Evolutionary conservation across 208 protist genomes (phyloP), one percentile per base, ranked within the genome.

Genomic region (Leishmania amazonensis): DNA sequence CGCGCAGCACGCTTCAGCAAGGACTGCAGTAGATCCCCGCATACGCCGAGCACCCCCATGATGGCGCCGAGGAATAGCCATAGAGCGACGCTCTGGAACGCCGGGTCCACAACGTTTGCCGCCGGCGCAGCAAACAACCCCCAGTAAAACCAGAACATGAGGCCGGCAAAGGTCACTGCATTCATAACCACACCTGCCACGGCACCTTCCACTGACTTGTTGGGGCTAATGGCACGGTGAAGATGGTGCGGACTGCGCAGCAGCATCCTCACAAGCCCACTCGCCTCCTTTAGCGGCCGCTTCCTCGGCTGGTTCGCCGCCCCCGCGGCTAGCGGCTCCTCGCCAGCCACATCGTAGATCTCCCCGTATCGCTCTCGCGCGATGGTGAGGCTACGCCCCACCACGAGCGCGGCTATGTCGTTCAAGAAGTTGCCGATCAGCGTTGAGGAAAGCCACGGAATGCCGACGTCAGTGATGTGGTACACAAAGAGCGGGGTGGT

Each of bases 21-120:
- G 9, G 94, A 97, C 85, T 98, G 93, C 38, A 96, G 79, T 60
- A 98, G 83, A 75, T 98, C 96, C 5, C 96, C 96, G 35, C 94
- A 82, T 31, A 98, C 94, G 31, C 93, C 93, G 62, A 93, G 79
- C 28, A 95, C 79, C 3, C 93, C 93, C 80, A 96, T 84, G 38
- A 92, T 15, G 0, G 86, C 35, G 45, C 96, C 96, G 58, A 96
- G 71, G 47, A 88, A 40, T 35, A 95, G 76, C 81, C 89, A 91
- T 71, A 95, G 40, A 17, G 73, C 75, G 35, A 85, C 87, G 38
- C 68, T 82, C n/a, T 88, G 81, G 72, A 80, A 95, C 45, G 38
- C 54, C n/a, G 87, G 79, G 35, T 67, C 31, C 9, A 93, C 79
- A 71, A 92, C 40, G 17, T 85, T 72, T 1, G 74, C 45, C 9